Conservation (phyloP, 1,139 yeast genomes). For the Sugiyamaella japonica region DNA sequence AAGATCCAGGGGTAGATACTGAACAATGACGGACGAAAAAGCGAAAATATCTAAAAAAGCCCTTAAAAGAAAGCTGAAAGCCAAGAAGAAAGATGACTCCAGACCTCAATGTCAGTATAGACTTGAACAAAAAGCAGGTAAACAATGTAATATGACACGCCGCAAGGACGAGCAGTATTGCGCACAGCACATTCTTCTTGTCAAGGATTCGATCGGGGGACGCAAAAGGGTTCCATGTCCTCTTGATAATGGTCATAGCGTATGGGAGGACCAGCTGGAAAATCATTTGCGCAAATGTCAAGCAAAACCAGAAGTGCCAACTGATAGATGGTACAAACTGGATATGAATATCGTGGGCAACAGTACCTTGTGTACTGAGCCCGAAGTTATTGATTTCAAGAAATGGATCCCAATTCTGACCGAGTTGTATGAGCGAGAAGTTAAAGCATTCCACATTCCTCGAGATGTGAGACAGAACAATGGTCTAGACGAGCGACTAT, state of each 20-base stretch:
- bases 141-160: conserved; percentile 64
- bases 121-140: conserved; percentile 48
- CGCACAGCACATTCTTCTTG: conserved; percentile 53
- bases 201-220: conserved; percentile 26
- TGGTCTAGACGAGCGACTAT: conserved; percentile 46
- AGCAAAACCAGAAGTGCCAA: conserved; percentile 38
- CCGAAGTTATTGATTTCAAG: conserved; percentile 25
- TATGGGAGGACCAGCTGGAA: conserved; percentile 59
- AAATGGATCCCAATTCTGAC: conserved; percentile 43
- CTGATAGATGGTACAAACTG: conserved; percentile 48
- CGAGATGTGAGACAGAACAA: conserved; percentile 28
- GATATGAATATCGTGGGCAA: conserved; percentile 43
- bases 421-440: conserved; percentile 27
- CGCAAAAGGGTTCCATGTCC: conserved; percentile 71
- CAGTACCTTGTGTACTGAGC: conserved; percentile 10
- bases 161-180: conserved; percentile 54
- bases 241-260: conserved; percentile 69
- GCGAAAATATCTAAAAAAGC: conserved; percentile 11
- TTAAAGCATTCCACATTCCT: conserved; percentile 23
- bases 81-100: conserved; percentile 20
- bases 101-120: conserved; percentile 50
- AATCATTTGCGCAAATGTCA: conserved; percentile 66
- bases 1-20: neutral
- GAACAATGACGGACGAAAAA: neutral
- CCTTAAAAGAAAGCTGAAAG: conserved; percentile 9